These are phyloP conservation scores for Jacaranda mimosifolia DNA, from an alignment of 257 asterid species.

Conservation along the genomic window DNA sequence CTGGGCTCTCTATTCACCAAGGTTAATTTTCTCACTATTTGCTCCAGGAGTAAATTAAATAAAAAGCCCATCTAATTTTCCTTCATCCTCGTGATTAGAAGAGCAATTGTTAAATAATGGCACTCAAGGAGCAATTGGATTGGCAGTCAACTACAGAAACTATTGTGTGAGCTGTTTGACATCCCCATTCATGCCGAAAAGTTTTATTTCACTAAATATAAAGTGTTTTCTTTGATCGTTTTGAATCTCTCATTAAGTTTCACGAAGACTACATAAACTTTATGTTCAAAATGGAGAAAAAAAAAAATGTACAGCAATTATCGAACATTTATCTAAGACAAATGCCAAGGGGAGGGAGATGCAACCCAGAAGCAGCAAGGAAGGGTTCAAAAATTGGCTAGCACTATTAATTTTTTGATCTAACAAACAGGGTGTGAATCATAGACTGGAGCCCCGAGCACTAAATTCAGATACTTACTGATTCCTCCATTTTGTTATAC, in stretches of 20 bases:
- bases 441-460: background rate
- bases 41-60: background rate
- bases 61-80: background rate
- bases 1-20: background rate
- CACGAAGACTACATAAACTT: background rate
- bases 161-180: too few species aligned
- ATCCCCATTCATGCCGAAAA: background rate
- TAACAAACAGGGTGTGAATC: too few species aligned
- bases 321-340: background rate
- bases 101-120: background rate
- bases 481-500: background rate
- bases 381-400: constrained; percentile 8
- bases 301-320: background rate
- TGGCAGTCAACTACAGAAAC: background rate
- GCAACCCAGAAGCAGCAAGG: background rate
- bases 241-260: background rate
- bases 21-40: background rate
- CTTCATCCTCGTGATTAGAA: background rate
- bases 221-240: background rate
- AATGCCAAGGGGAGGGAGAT: background rate
- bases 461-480: background rate
- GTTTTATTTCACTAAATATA: background rate
- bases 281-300: background rate
- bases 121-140: background rate
- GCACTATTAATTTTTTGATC: too few species aligned